These are phyloP conservation scores for Neckera pumila DNA, from an alignment of 225 moss, liverwort and hornwort genomes.

Conservation along the genomic window DNA sequence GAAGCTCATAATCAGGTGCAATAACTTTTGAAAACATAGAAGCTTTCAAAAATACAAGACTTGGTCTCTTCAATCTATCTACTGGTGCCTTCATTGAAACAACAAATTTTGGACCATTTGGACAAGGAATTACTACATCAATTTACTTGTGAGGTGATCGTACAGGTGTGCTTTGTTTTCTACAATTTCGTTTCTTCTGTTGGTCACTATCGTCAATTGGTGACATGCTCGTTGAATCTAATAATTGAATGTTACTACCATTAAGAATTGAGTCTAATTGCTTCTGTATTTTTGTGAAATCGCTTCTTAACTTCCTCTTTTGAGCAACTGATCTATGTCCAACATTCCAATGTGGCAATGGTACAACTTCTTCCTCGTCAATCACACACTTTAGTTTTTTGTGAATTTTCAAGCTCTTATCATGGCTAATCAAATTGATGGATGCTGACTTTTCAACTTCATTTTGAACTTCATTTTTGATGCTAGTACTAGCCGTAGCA, in stretches of 20 bases:
- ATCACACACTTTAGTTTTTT: fast-evolving
- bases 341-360: not conserved
- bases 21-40: not conserved
- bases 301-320: not conserved
- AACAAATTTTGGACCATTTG: not conserved
- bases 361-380: fast-evolving
- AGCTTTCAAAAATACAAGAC: not conserved
- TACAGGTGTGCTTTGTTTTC: fast-evolving
- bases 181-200: not conserved
- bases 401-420: not conserved
- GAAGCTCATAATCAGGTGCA: not conserved
- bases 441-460: fast-evolving
- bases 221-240: not conserved
- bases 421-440: not conserved
- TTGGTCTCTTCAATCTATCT: not conserved
- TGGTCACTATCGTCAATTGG: not conserved
- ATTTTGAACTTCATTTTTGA: too few species aligned
- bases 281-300: too few species aligned
- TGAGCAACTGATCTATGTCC: fast-evolving
- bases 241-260: fast-evolving
- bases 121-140: not conserved
- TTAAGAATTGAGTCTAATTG: not conserved
- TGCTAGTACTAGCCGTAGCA: too few species aligned
- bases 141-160: fast-evolving
- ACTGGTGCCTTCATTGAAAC: not conserved